Percentiles rank a stretch among this genome's conserved stretches.
These are phyloP conservation scores for Gossypium rotundifolium DNA, from an alignment of 345 rosid genomes.

Conservation along the genomic window DNA sequence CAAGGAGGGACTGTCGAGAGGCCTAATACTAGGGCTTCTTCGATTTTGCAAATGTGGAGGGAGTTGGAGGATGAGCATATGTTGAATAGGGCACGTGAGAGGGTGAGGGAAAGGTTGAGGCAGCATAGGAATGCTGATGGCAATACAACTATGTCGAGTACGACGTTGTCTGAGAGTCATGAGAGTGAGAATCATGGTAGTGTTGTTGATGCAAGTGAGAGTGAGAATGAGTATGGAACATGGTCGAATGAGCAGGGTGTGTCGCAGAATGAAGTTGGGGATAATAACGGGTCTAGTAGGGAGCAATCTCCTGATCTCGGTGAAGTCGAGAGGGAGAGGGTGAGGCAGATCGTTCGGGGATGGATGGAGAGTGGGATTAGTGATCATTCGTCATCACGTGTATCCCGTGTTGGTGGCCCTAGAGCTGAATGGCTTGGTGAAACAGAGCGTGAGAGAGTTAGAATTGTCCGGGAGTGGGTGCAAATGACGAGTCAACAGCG, in stretches of 20 bases:
- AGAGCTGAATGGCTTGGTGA: slow-evolving; percentile 98
- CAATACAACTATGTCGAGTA: slow-evolving; percentile 39
- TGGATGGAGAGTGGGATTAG: slow-evolving; percentile 87
- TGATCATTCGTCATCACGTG: slow-evolving; percentile 57
- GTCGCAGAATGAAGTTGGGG: slow-evolving; percentile 41
- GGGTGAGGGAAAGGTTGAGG: slow-evolving; percentile 80
- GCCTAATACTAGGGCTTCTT: slow-evolving; percentile 83
- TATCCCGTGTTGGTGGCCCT: slow-evolving; percentile 52
- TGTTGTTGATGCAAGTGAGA: slow-evolving; percentile 62
- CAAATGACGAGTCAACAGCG: slow-evolving; percentile 95
- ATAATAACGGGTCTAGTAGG: slow-evolving; percentile 62
- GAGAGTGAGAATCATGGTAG: slow-evolving; percentile 67
- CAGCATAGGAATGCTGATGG: slow-evolving; percentile 55
- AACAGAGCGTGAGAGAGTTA: slow-evolving; percentile 95
- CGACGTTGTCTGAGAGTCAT: slow-evolving; percentile 45
- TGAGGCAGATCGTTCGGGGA: slow-evolving; percentile 86
- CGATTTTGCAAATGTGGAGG: slow-evolving; percentile 97
- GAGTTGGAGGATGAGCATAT: slow-evolving; percentile 97
- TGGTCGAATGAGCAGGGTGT: slow-evolving; percentile 67
- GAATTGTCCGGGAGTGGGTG: slow-evolving; percentile 94
- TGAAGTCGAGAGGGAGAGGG: slow-evolving; percentile 94
- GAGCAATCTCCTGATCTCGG: slow-evolving; percentile 96
- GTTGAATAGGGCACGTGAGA: slow-evolving; percentile 75
- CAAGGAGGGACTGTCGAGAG: slow-evolving; percentile 68
- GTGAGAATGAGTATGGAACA: slow-evolving; percentile 78